Evolutionary conservation across 1,284 basidiomycete genomes (phyloP).

Genomic region (Cryptococcus neoformans): DNA sequence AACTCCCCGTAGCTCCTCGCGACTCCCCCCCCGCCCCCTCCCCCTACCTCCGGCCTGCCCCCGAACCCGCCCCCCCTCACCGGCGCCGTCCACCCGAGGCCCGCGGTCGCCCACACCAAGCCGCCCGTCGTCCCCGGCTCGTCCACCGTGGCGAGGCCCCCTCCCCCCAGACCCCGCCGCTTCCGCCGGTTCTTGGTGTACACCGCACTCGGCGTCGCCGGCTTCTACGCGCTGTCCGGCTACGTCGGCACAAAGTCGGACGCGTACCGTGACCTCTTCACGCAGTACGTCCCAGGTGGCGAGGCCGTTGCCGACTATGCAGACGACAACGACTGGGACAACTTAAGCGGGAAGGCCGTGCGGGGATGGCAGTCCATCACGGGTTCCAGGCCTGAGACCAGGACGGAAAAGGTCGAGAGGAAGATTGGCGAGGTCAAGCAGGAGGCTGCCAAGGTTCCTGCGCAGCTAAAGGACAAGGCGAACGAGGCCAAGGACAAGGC

Average conservation of each 20-base stretch:
- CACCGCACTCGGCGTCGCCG: conserved; percentile 44
- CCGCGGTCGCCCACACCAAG: conserved; percentile 18
- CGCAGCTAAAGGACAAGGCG: conserved; percentile 56
- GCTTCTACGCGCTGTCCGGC: conserved; percentile 52
- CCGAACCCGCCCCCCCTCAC: conserved; percentile 18
- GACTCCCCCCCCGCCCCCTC: conserved; percentile 17
- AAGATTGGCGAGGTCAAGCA: conserved; percentile 51
- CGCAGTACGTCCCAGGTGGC: conserved; percentile 56
- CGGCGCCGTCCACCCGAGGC: conserved; percentile 19
- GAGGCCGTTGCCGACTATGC: conserved; percentile 73
- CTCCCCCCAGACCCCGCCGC: conserved; percentile 22
- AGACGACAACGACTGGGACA: conserved; percentile 72
- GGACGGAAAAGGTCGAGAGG: conserved; percentile 32
- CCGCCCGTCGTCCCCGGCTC: conserved; percentile 19
- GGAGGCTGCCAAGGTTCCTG: conserved; percentile 42
- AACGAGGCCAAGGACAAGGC: conserved; percentile 28
- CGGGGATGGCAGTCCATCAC: conserved; percentile 22
- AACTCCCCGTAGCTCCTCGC: conserved; percentile 21
- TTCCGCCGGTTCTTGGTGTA: conserved; percentile 49
- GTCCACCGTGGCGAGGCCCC: conserved; percentile 24
- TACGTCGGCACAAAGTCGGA: conserved; percentile 50
- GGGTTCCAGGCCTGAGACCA: conserved; percentile 43
- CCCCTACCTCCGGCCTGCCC: conserved; percentile 7
- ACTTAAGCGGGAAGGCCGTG: conserved; percentile 59
- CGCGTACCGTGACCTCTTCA: conserved; percentile 55